These are phyloP conservation scores for Ustulina deusta DNA, from an alignment of 2,329 filamentous ascomycete species.

Conservation along the genomic window DNA sequence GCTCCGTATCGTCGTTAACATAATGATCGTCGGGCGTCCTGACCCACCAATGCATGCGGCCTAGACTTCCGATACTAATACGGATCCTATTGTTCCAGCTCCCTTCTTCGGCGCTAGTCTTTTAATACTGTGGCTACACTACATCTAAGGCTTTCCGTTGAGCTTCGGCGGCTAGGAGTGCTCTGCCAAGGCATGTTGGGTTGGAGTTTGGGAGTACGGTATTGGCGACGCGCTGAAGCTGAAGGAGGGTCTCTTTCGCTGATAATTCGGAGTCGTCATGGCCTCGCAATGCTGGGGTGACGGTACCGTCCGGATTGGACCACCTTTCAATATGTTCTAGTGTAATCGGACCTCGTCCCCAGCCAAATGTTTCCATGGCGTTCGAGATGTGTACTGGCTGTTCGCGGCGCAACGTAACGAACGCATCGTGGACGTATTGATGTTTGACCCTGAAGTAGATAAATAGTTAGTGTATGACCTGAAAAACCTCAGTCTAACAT, in stretches of 20 bases:
- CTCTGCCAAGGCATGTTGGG: background rate
- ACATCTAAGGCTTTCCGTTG: conserved; percentile 7
- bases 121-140: background rate
- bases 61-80: background rate
- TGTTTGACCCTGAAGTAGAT: conserved; percentile 3
- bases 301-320: background rate
- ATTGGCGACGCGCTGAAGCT: background rate
- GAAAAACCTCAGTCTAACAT: conserved; percentile 1
- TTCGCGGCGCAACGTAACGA: background rate
- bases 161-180: background rate
- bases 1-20: background rate
- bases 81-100: background rate
- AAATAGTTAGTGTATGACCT: background rate
- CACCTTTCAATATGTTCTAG: conserved; percentile 1
- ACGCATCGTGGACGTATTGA: background rate
- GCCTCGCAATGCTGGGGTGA: background rate
- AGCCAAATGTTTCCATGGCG: background rate
- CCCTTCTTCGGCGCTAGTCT: background rate
- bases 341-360: background rate
- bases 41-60: background rate
- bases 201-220: background rate
- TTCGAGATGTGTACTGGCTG: conserved; percentile 2
- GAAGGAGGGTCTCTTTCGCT: background rate
- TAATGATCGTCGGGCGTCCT: conserved; percentile 1
- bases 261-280: background rate